These are phyloP conservation scores for Neonectria hederae DNA, from an alignment of 2,329 filamentous ascomycete species.

Conservation along the genomic window DNA sequence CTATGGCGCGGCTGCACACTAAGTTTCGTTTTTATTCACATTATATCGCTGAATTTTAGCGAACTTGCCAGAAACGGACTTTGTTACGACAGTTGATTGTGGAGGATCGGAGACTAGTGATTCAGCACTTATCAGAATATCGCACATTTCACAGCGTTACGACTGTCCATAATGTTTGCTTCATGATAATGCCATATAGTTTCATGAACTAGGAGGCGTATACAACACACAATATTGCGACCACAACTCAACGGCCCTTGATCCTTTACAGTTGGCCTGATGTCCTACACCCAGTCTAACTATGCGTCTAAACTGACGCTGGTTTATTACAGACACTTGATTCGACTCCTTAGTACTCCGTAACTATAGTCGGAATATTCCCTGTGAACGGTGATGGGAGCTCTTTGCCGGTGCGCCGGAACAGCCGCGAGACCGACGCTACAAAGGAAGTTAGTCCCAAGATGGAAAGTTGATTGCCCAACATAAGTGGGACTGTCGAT, in stretches of 20 bases:
- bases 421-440: neutral
- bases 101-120: too few relatives aligned
- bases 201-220: neutral
- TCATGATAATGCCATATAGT: neutral
- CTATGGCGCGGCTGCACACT: slow-evolving; percentile 23
- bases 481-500: slow-evolving; percentile 19
- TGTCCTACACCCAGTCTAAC: too few relatives aligned
- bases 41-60: too few relatives aligned
- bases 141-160: too few relatives aligned
- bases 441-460: slow-evolving; percentile 20
- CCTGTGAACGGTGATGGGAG: neutral
- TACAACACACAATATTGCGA: too few relatives aligned
- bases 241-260: neutral
- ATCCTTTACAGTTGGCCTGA: neutral
- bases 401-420: neutral
- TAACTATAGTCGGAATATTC: neutral
- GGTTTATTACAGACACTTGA: too few relatives aligned
- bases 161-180: neutral
- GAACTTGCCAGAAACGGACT: neutral
- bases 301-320: too few relatives aligned
- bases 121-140: too few relatives aligned
- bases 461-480: slow-evolving; percentile 39
- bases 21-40: neutral
- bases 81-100: too few relatives aligned
- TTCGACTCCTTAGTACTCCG: neutral